These are phyloP conservation scores for Cyclotella sp. DNA, from an alignment of 108 stramenopile genomes.

Conservation along the genomic window DNA sequence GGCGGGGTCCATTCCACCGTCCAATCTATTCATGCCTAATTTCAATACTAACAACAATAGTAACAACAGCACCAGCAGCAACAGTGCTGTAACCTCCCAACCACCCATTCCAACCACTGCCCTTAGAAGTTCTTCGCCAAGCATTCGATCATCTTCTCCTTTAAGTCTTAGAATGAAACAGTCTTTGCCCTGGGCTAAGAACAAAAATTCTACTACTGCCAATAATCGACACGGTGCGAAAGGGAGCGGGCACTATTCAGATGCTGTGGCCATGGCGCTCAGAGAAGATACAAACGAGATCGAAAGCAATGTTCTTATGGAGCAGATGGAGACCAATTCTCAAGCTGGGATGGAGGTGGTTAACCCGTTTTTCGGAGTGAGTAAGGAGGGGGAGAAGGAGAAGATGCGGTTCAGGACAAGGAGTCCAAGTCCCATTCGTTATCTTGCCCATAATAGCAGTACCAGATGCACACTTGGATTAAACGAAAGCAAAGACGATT, in stretches of 20 bases:
- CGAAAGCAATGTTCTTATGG: background rate
- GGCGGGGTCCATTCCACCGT: background rate
- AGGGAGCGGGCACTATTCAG: slow-evolving; percentile 38
- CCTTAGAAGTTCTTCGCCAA: background rate
- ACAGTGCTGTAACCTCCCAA: background rate
- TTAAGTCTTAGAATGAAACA: slow-evolving; percentile 31
- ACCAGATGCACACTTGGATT: background rate
- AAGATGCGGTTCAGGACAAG: slow-evolving; percentile 3
- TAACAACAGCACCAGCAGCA: background rate
- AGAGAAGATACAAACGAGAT: background rate
- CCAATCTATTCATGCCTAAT: slow-evolving; percentile 8
- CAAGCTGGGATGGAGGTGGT: slow-evolving; percentile 7
- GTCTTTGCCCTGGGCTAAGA: slow-evolving; percentile 20
- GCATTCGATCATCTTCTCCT: slow-evolving; percentile 37
- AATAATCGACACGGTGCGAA: background rate
- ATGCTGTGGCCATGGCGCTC: slow-evolving; percentile 31
- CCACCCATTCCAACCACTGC: slow-evolving; percentile 6
- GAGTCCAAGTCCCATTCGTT: slow-evolving; percentile 25
- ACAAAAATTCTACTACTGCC: slow-evolving; percentile 3
- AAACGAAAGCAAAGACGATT: slow-evolving; percentile 3
- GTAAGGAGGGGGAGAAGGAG: background rate
- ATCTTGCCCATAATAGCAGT: slow-evolving; percentile 6
- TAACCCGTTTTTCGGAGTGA: background rate
- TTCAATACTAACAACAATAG: background rate
- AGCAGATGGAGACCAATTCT: background rate